Evolutionary conservation across 352 stramenopile species (phyloP).

Genomic region (Globisporangium cylindrosporum): DNA sequence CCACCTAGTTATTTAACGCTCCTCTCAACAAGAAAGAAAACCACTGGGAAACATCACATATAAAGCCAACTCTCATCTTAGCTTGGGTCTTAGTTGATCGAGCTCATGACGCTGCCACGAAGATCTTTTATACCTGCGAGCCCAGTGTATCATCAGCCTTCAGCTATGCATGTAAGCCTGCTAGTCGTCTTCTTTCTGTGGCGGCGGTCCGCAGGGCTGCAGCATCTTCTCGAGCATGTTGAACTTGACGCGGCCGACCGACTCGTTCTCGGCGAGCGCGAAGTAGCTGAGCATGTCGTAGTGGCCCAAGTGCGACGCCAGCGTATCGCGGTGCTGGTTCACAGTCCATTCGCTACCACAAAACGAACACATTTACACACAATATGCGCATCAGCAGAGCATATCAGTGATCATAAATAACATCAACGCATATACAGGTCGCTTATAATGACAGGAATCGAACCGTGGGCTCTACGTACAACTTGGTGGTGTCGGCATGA

Average conservation of each 20-base stretch:
- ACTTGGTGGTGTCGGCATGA: conserved; percentile 97
- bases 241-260: conserved; percentile 88
- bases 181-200: conserved; percentile 77
- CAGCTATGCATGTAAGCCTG: neutral
- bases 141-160: neutral
- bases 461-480: conserved; percentile 53
- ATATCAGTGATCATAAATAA: neutral
- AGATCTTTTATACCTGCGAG: neutral
- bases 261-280: conserved; percentile 97
- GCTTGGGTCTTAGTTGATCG: neutral
- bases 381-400: neutral
- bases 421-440: neutral
- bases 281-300: conserved; percentile 98
- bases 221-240: conserved; percentile 79
- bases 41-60: neutral
- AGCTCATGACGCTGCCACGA: neutral
- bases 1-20: neutral
- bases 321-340: conserved; percentile 98
- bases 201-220: conserved; percentile 71
- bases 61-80: neutral
- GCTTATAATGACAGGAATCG: neutral
- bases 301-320: conserved; percentile 96
- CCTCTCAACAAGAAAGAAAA: neutral
- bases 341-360: conserved; percentile 92
- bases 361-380: conserved; percentile 3